Percentiles rank a stretch among this genome's conserved stretches.
Conservation (phyloP, 805 yeast species). For the Wickerhamomyces bisporus region DNA sequence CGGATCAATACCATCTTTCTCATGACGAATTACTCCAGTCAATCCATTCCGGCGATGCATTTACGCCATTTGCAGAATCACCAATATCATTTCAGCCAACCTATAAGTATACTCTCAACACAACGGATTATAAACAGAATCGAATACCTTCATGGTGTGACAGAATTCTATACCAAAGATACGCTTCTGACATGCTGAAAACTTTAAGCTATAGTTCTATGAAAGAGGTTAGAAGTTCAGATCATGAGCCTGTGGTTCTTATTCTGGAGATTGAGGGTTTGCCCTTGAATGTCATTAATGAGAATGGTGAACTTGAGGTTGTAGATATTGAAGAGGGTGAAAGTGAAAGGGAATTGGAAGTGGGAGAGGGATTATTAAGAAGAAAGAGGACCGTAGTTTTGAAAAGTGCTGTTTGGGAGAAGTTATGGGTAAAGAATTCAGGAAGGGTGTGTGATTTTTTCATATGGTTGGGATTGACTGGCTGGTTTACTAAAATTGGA, state of each 20-base stretch:
- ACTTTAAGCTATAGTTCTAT: constrained; percentile 46
- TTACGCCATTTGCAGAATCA: constrained; percentile 64
- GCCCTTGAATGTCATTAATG: constrained; percentile 28
- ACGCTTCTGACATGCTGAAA: constrained; percentile 24
- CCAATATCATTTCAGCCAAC: constrained; percentile 71
- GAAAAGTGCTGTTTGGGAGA: neutral
- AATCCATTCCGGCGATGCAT: constrained; percentile 36
- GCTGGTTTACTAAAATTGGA: neutral
- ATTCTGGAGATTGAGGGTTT: constrained; percentile 38
- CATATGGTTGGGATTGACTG: constrained; percentile 1
- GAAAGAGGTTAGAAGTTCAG: constrained; percentile 49
- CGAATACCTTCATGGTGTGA: constrained; percentile 91
- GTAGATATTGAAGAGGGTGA: constrained; percentile 13
- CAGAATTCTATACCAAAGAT: constrained; percentile 57
- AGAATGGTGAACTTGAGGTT: constrained; percentile 24
- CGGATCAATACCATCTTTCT: no score
- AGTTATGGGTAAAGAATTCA: neutral
- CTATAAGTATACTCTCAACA: constrained; percentile 56
- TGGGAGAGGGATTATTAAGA: neutral
- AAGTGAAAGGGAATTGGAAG: neutral
- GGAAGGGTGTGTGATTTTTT: neutral
- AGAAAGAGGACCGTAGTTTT: neutral
- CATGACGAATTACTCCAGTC: constrained; percentile 32
- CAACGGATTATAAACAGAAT: constrained; percentile 45
- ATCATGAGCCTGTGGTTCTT: constrained; percentile 75